Percentiles rank a stretch among this genome's conserved stretches.
Conservation (phyloP, 169 alveolate genomes). For the Theileria parva region DNA sequence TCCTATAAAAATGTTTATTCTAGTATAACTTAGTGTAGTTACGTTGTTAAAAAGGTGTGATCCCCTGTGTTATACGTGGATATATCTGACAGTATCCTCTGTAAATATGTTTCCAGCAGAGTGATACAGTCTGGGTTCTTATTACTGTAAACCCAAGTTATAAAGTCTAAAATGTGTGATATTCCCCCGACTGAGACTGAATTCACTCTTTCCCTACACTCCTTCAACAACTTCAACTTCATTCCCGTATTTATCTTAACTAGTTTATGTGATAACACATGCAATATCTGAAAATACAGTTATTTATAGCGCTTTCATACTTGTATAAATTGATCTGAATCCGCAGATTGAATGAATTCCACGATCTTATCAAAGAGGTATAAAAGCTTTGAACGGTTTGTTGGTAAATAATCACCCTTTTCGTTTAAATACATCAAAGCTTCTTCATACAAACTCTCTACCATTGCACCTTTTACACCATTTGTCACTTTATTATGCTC, state of each 20-base stretch:
- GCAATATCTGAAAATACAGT: background rate
- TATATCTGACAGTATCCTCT: constrained; percentile 38
- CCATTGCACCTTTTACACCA: constrained; percentile 1
- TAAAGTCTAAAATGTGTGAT: constrained; percentile 46
- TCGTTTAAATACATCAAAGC: constrained; percentile 52
- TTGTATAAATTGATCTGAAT: constrained; percentile 53
- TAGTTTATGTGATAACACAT: constrained; percentile 13
- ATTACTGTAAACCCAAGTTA: constrained; percentile 33
- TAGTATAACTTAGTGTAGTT: background rate
- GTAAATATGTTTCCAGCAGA: constrained; percentile 33
- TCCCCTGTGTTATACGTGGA: constrained; percentile 28
- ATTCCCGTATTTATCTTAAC: constrained; percentile 43
- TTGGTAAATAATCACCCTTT: constrained; percentile 34
- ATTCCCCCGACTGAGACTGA: constrained; percentile 41
- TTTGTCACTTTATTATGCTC: constrained; percentile 4
- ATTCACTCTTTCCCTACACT: constrained; percentile 40
- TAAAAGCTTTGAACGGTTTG: constrained; percentile 38
- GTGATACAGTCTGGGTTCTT: constrained; percentile 51
- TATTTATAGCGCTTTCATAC: constrained; percentile 4
- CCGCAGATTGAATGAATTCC: constrained; percentile 14
- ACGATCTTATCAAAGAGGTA: constrained; percentile 33
- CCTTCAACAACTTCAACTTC: constrained; percentile 53
- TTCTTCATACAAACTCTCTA: constrained; percentile 50
- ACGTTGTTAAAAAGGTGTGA: constrained; percentile 9
- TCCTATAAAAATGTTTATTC: constrained; percentile 6